Evolutionary conservation across 2,329 filamentous ascomycete genomes (phyloP).

Genomic region (Chaetoscypha palmicola): DNA sequence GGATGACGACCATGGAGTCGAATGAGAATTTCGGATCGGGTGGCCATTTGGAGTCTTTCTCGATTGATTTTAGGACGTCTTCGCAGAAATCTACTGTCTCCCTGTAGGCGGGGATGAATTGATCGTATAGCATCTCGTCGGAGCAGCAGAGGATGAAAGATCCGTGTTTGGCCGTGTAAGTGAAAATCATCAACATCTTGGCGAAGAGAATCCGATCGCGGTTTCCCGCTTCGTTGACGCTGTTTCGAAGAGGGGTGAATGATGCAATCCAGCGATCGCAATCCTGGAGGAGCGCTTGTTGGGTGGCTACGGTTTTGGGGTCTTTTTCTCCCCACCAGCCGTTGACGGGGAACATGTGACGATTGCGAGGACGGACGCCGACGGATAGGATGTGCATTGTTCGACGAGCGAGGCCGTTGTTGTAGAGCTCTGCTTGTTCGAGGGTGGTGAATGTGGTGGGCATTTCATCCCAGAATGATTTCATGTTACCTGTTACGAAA

Average conservation of each 20-base stretch:
- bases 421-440: slow-evolving; percentile 10
- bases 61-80: slow-evolving; percentile 12
- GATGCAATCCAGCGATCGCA: slow-evolving; percentile 5
- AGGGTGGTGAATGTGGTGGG: slow-evolving; percentile 9
- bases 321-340: slow-evolving; percentile 13
- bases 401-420: slow-evolving; percentile 10
- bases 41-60: slow-evolving; percentile 2
- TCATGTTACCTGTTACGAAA: slow-evolving; percentile 4
- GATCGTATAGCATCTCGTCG: slow-evolving; percentile 17
- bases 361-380: slow-evolving; percentile 2
- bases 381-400: slow-evolving; percentile 10
- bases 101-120: slow-evolving; percentile 14
- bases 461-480: slow-evolving; percentile 9
- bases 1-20: slow-evolving; percentile 55
- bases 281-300: slow-evolving; percentile 8
- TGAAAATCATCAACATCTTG: slow-evolving; percentile 39
- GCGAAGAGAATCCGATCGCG: slow-evolving; percentile 5
- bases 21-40: slow-evolving; percentile 42
- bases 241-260: slow-evolving; percentile 4
- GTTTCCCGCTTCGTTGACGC: background rate
- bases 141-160: slow-evolving; percentile 12
- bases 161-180: slow-evolving; percentile 38
- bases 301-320: slow-evolving; percentile 7
- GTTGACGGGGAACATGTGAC: slow-evolving; percentile 10
- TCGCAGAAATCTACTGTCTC: slow-evolving; percentile 12